A percentile compares a stretch with the other conserved stretches of the same genome.
Evolutionary conservation across 257 asterid genomes (phyloP).

Genomic region (Scutellaria barbata): DNA sequence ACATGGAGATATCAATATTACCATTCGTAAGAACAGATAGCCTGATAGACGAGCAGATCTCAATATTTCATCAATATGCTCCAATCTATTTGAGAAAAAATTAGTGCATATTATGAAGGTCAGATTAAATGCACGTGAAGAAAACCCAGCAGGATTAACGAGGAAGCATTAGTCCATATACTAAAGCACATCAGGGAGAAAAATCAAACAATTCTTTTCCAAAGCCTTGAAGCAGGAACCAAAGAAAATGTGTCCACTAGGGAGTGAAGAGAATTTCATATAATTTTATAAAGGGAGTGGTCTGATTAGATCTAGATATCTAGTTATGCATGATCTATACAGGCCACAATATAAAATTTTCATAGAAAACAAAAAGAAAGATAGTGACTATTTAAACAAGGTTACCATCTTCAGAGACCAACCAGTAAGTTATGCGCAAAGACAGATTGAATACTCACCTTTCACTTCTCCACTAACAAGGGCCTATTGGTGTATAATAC

Average conservation of each 20-base stretch:
- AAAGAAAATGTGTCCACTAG: not conserved
- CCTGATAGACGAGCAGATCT: constrained; percentile 86
- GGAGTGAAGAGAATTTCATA: not conserved
- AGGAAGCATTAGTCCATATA: too few relatives aligned
- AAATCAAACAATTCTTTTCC: not conserved
- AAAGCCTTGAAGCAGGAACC: not conserved
- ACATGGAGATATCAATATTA: constrained; percentile 36
- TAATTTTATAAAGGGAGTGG: not conserved
- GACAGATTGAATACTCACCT: not conserved
- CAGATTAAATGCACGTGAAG: too few relatives aligned
- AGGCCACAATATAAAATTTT: not conserved
- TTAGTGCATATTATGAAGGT: too few relatives aligned
- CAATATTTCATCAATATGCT: constrained; percentile 85
- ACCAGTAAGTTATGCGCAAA: constrained; percentile 3
- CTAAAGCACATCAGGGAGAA: not conserved
- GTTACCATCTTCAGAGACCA: constrained; percentile 18
- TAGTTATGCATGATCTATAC: not conserved
- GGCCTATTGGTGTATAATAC: not conserved
- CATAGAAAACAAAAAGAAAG: not conserved
- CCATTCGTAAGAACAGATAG: constrained; percentile 79
- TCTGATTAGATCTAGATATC: not conserved
- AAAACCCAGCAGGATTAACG: too few relatives aligned
- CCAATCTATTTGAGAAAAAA: constrained; percentile 54
- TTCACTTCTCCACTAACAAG: not conserved
- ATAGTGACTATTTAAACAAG: constrained; percentile 11